Evolutionary conservation across 2,329 filamentous ascomycete species (phyloP).

Genomic region (Chaetothyriales sp.): DNA sequence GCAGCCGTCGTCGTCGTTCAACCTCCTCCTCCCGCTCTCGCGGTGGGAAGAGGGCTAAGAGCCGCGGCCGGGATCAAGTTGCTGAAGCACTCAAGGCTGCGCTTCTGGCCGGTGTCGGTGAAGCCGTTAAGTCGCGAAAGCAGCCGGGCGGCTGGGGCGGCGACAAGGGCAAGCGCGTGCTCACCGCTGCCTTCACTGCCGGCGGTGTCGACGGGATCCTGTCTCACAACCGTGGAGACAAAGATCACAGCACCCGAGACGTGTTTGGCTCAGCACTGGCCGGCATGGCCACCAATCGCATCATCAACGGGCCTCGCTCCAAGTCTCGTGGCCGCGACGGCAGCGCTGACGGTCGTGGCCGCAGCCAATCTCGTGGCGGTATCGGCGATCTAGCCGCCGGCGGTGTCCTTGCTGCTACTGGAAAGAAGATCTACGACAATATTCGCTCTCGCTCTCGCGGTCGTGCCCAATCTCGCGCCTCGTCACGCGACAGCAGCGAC

Average conservation of each 20-base stretch:
- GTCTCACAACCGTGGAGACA: conserved; percentile 42
- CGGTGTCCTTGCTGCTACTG: conserved; percentile 33
- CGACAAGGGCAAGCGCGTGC: conserved; percentile 78
- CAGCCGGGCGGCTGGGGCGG: conserved; percentile 82
- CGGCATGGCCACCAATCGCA: conserved; percentile 70
- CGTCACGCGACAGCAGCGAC: conserved; percentile 40
- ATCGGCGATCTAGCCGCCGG: conserved; percentile 31
- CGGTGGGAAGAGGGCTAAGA: conserved; percentile 37
- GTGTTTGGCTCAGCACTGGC: conserved; percentile 78
- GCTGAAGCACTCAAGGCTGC: conserved; percentile 86
- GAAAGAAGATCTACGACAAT: conserved; percentile 33
- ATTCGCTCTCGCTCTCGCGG: conserved; percentile 30
- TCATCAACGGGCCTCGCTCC: conserved; percentile 69
- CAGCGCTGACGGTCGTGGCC: conserved; percentile 17
- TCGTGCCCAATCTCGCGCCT: conserved; percentile 31
- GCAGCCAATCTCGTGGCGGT: conserved; percentile 32
- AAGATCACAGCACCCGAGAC: conserved; percentile 65
- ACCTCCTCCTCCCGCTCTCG: conserved; percentile 40
- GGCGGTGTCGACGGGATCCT: conserved; percentile 71
- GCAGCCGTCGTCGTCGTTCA: conserved; percentile 30
- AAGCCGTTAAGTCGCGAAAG: conserved; percentile 82
- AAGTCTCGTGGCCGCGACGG: conserved; percentile 37
- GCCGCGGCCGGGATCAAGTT: conserved; percentile 40
- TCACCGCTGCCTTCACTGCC: conserved; percentile 74
- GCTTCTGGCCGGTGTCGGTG: conserved; percentile 74